A percentile compares a stretch with the other conserved stretches of the same genome.
Evolutionary conservation across 2,329 filamentous ascomycete species (phyloP).

Genomic region (Podosphaera xanthii): DNA sequence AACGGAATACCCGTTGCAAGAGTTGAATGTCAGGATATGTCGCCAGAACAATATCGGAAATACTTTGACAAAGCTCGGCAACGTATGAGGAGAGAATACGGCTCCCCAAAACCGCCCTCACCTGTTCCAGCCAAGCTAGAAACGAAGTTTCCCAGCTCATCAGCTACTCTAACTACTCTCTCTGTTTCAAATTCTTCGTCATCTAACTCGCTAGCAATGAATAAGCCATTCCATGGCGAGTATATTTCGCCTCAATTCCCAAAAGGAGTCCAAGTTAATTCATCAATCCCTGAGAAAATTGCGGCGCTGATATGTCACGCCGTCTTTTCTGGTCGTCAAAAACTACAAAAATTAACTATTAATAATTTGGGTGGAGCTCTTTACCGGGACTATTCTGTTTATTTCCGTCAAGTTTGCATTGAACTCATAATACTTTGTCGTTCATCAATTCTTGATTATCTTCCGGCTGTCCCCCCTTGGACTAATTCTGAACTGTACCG

Average conservation of each 20-base stretch:
- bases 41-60: background rate
- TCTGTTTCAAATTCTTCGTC: too few species aligned
- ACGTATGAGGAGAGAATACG: background rate
- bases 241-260: slow-evolving; percentile 1
- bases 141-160: background rate
- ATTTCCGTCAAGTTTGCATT: background rate
- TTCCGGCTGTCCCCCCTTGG: background rate
- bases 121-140: background rate
- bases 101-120: background rate
- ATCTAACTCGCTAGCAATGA: background rate
- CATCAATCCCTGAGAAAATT: slow-evolving; percentile 1
- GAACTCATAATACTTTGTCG: background rate
- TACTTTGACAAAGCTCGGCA: background rate
- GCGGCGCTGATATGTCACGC: background rate
- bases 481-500: background rate
- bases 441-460: background rate
- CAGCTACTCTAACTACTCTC: background rate
- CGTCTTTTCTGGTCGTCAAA: background rate
- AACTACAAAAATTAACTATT: background rate
- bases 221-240: background rate
- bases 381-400: background rate
- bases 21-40: background rate
- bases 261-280: background rate
- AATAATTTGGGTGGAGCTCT: background rate
- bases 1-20: background rate